Base-by-base conservation (phyloP, 345 rosid species). In the Salix brachista region DNA sequence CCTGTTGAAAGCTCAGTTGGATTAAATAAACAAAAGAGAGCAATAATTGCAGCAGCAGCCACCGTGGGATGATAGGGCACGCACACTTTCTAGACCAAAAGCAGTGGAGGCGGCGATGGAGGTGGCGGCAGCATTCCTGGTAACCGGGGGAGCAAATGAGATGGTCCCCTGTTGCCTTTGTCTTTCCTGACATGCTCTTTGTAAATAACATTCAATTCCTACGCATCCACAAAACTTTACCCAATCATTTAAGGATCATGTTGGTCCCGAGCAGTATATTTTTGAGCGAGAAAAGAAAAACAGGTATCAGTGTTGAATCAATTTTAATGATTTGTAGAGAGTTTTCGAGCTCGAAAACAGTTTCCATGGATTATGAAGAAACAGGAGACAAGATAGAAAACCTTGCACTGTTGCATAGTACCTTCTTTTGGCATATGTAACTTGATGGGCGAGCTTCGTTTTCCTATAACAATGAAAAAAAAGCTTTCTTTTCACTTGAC, bases 111-210 rank as follows among this genome's bases (percentile, higher is more conserved):
- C 7, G 46, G 69, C 3, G 4, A 17, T n/a, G 4, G 7, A 30
- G 26, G 30, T 3, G 82, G 67, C 26, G 69, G 73, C 71, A 82
- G 58, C 74, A 58, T 66, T 81, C 90, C 91, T 75, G 81, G 84
- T 79, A 85, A 84, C 84, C 82, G 46, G 90, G 91, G 83, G 77
- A 79, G 83, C 86, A 85, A 81, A 72, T 65, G 50, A 67, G 80
- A 86, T 81, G 88, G 89, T 83, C 86, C 84, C 77, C 30, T 58
- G 71, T 56, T 28, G 36, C 67, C 79, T 46, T 66, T 67, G 71
- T 78, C 73, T 48, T 56, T 19, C 64, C 50, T 16, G 56, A 21
- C 39, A 70, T 52, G 19, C 26, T 14, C 17, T 66, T 75, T 66
- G 48, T 19, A 69, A 34, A 37, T 39, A 28, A 16, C 61, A 12